phyloP scores from a whole-genome alignment of 805 yeast genomes.

The Kazachstania africana region DNA sequence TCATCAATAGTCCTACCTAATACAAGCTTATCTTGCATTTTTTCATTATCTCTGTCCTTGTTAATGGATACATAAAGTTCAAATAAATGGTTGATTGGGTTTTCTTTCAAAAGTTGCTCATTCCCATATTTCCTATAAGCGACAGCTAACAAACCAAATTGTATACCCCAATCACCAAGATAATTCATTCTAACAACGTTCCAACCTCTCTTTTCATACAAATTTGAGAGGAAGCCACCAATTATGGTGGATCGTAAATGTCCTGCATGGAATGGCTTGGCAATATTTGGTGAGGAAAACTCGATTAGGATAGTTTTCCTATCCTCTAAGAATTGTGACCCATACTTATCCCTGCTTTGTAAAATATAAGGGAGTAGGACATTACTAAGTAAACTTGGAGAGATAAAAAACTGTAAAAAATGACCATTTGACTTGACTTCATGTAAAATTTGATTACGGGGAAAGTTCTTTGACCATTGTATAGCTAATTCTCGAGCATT shows the following conservation, averaged over 20 bases:
- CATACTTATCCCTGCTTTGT: conserved; percentile 46
- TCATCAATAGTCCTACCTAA: conserved; percentile 51
- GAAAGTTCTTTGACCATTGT: conserved; percentile 71
- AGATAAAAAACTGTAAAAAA: conserved; percentile 79
- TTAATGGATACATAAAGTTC: conserved; percentile 85
- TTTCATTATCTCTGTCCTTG: conserved; percentile 51
- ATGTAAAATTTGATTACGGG: conserved; percentile 52
- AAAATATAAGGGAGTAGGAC: conserved; percentile 62
- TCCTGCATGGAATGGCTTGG: conserved; percentile 99
- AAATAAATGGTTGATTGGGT: conserved; percentile 89
- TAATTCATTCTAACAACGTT: conserved; percentile 82
- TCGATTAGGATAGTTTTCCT: conserved; percentile 69
- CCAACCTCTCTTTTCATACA: conserved; percentile 86
- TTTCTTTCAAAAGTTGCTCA: conserved; percentile 52
- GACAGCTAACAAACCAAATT: conserved; percentile 88
- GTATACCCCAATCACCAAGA: conserved; percentile 99
- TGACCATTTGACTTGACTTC: conserved; percentile 77
- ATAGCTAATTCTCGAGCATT: conserved; percentile 61
- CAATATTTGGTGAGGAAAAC: conserved; percentile 94
- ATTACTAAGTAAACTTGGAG: conserved; percentile 51
- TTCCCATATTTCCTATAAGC: conserved; percentile 80
- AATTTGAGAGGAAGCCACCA: conserved; percentile 86
- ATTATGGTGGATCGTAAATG: conserved; percentile 93
- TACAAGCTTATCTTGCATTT: conserved; percentile 31
- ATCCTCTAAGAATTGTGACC: conserved; percentile 61